Evolutionary conservation across 495 filamentous ascomycete species (phyloP).

Genomic region (Penicillium chermesinum): DNA sequence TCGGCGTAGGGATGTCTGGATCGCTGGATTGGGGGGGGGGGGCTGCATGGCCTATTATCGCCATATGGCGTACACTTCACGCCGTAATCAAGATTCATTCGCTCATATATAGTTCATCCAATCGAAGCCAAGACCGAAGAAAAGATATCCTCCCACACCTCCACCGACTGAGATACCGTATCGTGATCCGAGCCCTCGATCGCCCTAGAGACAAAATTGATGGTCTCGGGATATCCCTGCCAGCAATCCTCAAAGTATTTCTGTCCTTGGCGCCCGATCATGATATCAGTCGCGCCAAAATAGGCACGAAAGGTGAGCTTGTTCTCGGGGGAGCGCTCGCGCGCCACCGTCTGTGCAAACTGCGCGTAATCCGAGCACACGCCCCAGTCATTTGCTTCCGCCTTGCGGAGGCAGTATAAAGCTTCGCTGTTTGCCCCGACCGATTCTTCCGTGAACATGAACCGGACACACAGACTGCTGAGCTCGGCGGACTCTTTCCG

Average conservation of each 20-base stretch:
- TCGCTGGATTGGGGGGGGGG: no score
- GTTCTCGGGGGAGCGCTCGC: not conserved
- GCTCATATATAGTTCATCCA: no score
- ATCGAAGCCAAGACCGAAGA: no score
- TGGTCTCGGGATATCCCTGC: conserved; percentile 4
- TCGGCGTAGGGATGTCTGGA: no score
- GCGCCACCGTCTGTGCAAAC: conserved; percentile 15
- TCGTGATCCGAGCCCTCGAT: conserved; percentile 28
- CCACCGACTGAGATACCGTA: conserved; percentile 18
- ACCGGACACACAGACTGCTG: conserved; percentile 8
- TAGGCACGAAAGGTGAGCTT: conserved; percentile 16
- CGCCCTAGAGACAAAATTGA: conserved; percentile 14
- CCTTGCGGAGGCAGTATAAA: conserved; percentile 27
- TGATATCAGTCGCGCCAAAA: conserved; percentile 24
- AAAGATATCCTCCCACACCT: conserved; percentile 21
- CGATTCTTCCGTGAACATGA: conserved; percentile 25
- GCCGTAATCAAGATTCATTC: no score
- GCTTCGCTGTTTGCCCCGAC: conserved; percentile 33
- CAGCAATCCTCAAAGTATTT: conserved; percentile 31
- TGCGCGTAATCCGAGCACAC: conserved; percentile 25
- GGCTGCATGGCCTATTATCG: no score
- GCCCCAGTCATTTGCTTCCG: conserved; percentile 18
- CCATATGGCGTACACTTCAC: no score
- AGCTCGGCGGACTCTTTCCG: conserved; percentile 19
- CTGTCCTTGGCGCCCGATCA: conserved; percentile 28